Conservation (phyloP, 2,329 filamentous ascomycete genomes). For the Endocalyx cinctus region DNA sequence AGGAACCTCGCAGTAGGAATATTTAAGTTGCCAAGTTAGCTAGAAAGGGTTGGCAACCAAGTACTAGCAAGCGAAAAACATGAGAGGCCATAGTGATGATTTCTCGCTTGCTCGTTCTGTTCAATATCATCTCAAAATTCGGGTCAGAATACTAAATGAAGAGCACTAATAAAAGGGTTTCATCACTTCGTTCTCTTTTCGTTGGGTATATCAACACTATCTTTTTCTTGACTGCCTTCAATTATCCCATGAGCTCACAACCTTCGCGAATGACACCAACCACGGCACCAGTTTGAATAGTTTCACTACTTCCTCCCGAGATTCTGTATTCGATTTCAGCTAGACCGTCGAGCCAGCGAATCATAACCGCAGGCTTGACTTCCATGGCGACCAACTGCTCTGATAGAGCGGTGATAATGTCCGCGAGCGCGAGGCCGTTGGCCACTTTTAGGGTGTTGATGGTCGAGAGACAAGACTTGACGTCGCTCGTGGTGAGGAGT, state of each 20-base stretch:
- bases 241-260: slow-evolving; percentile 60
- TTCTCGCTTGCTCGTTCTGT: too few species aligned
- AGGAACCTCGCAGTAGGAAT: too few species aligned
- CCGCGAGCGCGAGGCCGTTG: slow-evolving; percentile 84
- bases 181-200: too few species aligned
- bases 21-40: too few species aligned
- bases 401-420: slow-evolving; percentile 82
- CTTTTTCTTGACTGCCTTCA: too few species aligned
- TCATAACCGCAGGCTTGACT: slow-evolving; percentile 80
- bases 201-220: too few species aligned
- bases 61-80: too few species aligned
- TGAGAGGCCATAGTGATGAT: too few species aligned
- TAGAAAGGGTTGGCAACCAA: too few species aligned
- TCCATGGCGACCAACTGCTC: slow-evolving; percentile 81
- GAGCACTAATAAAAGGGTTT: too few species aligned
- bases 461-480: slow-evolving; percentile 82
- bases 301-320: slow-evolving; percentile 80
- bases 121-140: too few species aligned
- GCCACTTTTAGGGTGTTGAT: slow-evolving; percentile 82
- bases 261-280: slow-evolving; percentile 85
- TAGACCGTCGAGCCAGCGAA: slow-evolving; percentile 85
- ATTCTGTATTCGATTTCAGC: slow-evolving; percentile 91
- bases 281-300: slow-evolving; percentile 85
- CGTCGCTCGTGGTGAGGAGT: slow-evolving; percentile 77
- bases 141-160: too few species aligned